phyloP scores from a whole-genome alignment of 2,329 filamentous ascomycete species.

The Fusarium sp. region DNA sequence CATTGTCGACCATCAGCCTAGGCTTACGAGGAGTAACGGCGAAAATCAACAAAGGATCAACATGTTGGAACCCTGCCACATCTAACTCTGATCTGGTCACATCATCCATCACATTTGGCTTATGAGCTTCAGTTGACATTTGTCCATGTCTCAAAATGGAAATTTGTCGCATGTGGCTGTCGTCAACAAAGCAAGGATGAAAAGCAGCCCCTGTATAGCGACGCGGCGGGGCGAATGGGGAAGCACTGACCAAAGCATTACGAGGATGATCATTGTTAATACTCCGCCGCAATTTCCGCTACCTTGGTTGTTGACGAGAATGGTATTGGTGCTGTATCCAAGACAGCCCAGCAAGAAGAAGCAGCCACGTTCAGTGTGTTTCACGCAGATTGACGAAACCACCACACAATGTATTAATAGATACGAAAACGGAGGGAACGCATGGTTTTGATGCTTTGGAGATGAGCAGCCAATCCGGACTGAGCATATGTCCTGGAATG shows the following conservation, averaged over 20 bases:
- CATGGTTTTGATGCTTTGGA: constrained; percentile 1
- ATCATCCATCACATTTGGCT: neutral
- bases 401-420: neutral
- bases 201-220: too few relatives aligned
- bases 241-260: constrained; percentile 13
- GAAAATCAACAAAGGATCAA: neutral
- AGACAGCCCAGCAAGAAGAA: neutral
- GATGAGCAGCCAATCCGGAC: constrained; percentile 28
- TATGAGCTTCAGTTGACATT: neutral
- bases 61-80: neutral
- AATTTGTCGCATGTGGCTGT: neutral
- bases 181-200: neutral
- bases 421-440: neutral
- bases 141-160: neutral
- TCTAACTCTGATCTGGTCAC: neutral
- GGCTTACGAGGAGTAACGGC: neutral
- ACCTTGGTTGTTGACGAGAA: neutral
- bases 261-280: constrained; percentile 2
- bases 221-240: too few relatives aligned
- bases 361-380: neutral
- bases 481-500: constrained; percentile 33
- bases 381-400: neutral
- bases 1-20: neutral
- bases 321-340: neutral
- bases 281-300: constrained; percentile 35